A percentile compares a stretch with the other conserved stretches of the same genome.
phyloP scores from a whole-genome alignment of 306 rosid species.

The Gynostemma pentaphyllum region DNA sequence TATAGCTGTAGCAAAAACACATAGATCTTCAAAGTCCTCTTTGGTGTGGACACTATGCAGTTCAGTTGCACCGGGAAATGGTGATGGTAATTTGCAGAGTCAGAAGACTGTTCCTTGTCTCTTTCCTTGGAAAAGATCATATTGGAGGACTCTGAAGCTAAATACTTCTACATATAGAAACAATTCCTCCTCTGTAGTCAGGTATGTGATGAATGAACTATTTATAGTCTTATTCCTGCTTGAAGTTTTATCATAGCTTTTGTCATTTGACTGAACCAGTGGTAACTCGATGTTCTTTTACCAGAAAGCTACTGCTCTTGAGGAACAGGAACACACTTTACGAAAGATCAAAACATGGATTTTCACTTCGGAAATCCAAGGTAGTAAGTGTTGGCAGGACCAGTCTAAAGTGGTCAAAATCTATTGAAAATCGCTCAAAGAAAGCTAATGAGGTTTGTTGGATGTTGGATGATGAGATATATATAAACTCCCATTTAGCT shows the following conservation, averaged over 20 bases:
- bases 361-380: constrained; percentile 83
- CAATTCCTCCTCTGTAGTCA: constrained; percentile 44
- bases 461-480: constrained; percentile 2
- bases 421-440: constrained; percentile 81
- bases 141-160: constrained; percentile 40
- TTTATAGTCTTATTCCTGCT: not conserved
- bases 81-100: constrained; percentile 21
- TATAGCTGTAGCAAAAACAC: constrained; percentile 39
- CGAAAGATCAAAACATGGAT: constrained; percentile 76
- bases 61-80: constrained; percentile 30
- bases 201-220: constrained; percentile 29
- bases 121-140: constrained; percentile 84
- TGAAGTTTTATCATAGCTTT: not conserved
- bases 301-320: constrained; percentile 62
- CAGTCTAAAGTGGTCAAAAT: constrained; percentile 97
- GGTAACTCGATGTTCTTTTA: constrained; percentile 25
- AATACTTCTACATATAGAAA: constrained; percentile 33
- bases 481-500: not conserved
- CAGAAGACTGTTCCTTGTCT: constrained; percentile 54
- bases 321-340: constrained; percentile 86
- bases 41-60: constrained; percentile 75
- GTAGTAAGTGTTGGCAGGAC: constrained; percentile 90
- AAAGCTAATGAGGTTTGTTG: constrained; percentile 86
- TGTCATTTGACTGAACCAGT: constrained; percentile 17
- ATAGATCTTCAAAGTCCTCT: constrained; percentile 49